Percentiles rank a stretch among this genome's conserved stretches.
Evolutionary conservation across 2,329 filamentous ascomycete genomes (phyloP).

Genomic region (Scedosporium aurantiacum): DNA sequence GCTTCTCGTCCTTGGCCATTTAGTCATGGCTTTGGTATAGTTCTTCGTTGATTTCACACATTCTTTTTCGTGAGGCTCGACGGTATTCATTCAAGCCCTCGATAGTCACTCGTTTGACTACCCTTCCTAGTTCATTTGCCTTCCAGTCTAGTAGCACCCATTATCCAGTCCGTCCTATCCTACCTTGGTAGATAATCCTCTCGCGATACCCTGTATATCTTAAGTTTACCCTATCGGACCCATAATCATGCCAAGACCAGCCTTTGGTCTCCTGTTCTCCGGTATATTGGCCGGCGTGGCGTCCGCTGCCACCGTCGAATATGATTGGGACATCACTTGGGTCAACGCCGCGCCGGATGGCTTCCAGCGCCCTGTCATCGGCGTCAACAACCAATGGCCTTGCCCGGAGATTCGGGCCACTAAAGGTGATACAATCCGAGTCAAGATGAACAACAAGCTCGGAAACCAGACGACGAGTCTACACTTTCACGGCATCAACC

Average conservation of each 20-base stretch:
- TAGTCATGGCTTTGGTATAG: neutral
- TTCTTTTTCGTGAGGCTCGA: neutral
- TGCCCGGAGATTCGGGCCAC: conserved; percentile 54
- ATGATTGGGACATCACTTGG: conserved; percentile 63
- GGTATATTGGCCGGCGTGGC: neutral
- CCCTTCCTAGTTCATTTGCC: neutral
- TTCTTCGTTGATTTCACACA: neutral
- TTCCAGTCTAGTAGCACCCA: too few relatives aligned
- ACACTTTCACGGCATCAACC: conserved; percentile 49
- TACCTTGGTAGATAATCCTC: too few relatives aligned
- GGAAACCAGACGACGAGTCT: conserved; percentile 39
- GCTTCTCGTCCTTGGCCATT: neutral
- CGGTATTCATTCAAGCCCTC: neutral
- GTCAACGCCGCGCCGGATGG: conserved; percentile 63
- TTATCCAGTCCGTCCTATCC: too few relatives aligned
- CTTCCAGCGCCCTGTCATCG: conserved; percentile 55
- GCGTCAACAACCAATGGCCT: conserved; percentile 69
- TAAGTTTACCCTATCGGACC: neutral
- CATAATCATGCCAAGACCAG: neutral
- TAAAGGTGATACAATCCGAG: conserved; percentile 41
- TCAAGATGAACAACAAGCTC: conserved; percentile 38
- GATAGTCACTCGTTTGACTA: neutral
- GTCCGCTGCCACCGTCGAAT: conserved; percentile 37
- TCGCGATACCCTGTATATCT: too few relatives aligned
- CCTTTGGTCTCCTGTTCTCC: neutral